Base-by-base conservation (phyloP, 1,139 yeast species). In the Scheffersomyces segobiensis region DNA sequence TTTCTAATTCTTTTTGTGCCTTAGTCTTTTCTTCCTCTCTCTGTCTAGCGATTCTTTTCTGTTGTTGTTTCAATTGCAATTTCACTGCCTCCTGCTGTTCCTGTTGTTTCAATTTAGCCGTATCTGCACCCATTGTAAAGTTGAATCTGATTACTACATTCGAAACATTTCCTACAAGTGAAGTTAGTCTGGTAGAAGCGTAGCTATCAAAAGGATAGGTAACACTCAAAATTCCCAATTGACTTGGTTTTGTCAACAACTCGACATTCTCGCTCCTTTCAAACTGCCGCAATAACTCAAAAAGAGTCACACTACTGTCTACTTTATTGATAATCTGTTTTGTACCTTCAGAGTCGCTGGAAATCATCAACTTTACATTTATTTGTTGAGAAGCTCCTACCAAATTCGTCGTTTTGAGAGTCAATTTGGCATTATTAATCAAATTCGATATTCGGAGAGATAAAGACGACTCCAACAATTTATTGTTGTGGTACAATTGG, bases 371-470 rank as follows among this genome's bases (percentile, higher is more conserved):
- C 56, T 63, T 65, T 20, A 63, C 60, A 18, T 58, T 61, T 18
- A 62, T 55, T 7, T 48, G 24, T 12, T 48, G 50, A 20, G 50
- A 19, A 48, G 22, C 12, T 8, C 56, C 57, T 8, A 46, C 55
- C 5, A 32, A 53, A 12, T 51, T 57, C 10, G 53, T 62, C 18
- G 63, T 61, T 57, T 67, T 67, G 42, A 73, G 62, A 32, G 63
- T 64, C 48, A 80, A 62, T 56, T 71, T 75, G 20, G 75, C 65
- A 63, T 73, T 79, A 57, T 75, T 78, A 42, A 71, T 60, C 22
- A 80, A 65, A 39, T 67, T 70, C 6, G 80, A 72, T 56, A 76
- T 69, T 53, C 81, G 65, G 18, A 80, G 61, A 0, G 81, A 78
- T 46, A 75, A 65, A 17, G 76, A 62, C 1, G 66, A 60, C 58